Conservation (phyloP, 139 green algal species). For the Zygnema cylindricum region DNA sequence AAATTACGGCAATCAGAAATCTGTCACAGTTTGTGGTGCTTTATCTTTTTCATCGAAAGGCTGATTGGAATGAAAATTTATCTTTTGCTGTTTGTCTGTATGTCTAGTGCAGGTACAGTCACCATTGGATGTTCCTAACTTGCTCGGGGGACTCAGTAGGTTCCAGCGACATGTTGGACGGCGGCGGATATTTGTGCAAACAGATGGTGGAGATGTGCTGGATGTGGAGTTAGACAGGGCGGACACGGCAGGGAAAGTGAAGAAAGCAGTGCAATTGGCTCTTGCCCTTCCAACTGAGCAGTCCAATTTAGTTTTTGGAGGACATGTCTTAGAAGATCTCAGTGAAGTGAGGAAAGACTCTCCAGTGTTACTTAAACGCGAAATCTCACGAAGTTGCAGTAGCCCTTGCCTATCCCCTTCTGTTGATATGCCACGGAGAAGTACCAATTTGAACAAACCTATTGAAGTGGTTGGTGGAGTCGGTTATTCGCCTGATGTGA, state of each 20-base stretch:
- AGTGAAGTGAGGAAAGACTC: slow-evolving; percentile 6
- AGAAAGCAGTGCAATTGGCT: slow-evolving; percentile 34
- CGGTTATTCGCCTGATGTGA: neutral
- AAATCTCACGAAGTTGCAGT: slow-evolving; percentile 18
- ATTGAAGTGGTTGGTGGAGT: neutral
- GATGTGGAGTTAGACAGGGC: slow-evolving; percentile 47
- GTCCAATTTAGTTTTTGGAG: slow-evolving; percentile 42
- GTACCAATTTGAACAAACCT: neutral
- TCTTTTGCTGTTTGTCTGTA: neutral
- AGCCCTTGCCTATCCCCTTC: slow-evolving; percentile 30
- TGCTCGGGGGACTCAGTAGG: neutral
- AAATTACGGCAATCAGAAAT: neutral
- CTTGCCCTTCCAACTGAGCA: slow-evolving; percentile 49
- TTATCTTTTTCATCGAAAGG: neutral
- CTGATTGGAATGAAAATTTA: neutral
- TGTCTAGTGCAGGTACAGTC: neutral
- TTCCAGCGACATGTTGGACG: slow-evolving; percentile 12
- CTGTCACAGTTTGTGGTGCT: neutral
- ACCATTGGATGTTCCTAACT: neutral
- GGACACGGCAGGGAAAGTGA: slow-evolving; percentile 43
- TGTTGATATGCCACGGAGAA: no score
- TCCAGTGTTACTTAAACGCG: slow-evolving; percentile 22
- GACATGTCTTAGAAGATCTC: slow-evolving; percentile 39
- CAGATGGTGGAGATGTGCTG: slow-evolving; percentile 43
- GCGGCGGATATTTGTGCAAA: slow-evolving; percentile 58